A percentile compares a stretch with the other conserved stretches of the same genome.
Evolutionary conservation across 257 asterid genomes (phyloP).

Genomic region (Lithospermum erythrorhizon): DNA sequence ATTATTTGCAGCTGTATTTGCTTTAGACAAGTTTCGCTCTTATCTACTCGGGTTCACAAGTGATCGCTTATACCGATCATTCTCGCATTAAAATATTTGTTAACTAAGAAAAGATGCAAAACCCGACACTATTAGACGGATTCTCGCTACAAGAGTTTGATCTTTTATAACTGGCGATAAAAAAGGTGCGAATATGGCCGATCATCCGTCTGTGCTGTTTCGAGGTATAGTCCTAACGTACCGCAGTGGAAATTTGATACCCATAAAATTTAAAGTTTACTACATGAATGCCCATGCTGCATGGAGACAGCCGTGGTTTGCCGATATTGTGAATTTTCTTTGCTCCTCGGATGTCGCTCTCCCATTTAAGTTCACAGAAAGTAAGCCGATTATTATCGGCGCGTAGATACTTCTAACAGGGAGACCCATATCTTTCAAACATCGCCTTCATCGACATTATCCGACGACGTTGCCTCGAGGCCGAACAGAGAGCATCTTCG

Average conservation of each 20-base stretch:
- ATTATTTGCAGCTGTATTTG: background rate
- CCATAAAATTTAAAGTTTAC: background rate
- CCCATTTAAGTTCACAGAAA: no score
- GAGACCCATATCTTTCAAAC: no score
- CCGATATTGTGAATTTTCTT: background rate
- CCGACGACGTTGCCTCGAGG: no score
- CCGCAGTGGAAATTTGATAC: no score
- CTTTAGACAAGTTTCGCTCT: background rate
- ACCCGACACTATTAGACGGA: background rate
- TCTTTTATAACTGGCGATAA: background rate
- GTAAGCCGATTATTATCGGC: no score
- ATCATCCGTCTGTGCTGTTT: background rate
- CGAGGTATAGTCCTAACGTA: background rate
- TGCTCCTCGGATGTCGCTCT: no score
- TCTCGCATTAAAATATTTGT: background rate
- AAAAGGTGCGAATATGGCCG: background rate
- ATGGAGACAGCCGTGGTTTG: background rate
- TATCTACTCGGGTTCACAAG: background rate
- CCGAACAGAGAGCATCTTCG: no score
- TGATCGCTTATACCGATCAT: background rate
- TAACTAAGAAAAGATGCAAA: background rate
- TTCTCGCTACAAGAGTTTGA: conserved; percentile 1
- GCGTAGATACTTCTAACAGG: no score
- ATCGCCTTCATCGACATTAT: no score
- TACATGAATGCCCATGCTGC: background rate